These are phyloP conservation scores for Meira nashicola DNA, from an alignment of 1,284 basidiomycete species.

Conservation along the genomic window DNA sequence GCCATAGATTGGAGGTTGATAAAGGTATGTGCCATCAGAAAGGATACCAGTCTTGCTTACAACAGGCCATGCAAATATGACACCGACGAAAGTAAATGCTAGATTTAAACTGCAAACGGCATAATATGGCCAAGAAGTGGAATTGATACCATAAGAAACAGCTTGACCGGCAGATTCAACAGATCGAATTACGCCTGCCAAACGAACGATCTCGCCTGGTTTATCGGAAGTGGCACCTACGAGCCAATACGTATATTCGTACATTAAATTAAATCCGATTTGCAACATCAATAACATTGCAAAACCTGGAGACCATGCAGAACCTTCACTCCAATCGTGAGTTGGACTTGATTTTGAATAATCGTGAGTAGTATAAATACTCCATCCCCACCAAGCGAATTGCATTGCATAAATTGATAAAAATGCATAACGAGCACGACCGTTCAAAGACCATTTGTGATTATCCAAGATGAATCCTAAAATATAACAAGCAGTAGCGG, in stretches of 20 bases:
- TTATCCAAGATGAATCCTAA: constrained; percentile 53
- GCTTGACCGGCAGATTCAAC: constrained; percentile 48
- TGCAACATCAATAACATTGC: constrained; percentile 46
- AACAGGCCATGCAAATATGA: constrained; percentile 41
- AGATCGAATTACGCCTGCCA: constrained; percentile 43
- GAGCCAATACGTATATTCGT: constrained; percentile 46
- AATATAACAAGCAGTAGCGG: constrained; percentile 44
- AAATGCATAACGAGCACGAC: constrained; percentile 34
- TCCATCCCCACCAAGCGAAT: constrained; percentile 49
- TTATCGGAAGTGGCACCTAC: constrained; percentile 30
- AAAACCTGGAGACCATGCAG: constrained; percentile 43
- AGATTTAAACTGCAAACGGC: constrained; percentile 45
- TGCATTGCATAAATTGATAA: constrained; percentile 34
- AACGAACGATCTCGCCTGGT: constrained; percentile 39
- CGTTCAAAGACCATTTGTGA: constrained; percentile 34
- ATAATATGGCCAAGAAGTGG: constrained; percentile 35
- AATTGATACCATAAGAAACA: constrained; percentile 45
- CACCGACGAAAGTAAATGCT: constrained; percentile 39
- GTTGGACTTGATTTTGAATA: constrained; percentile 24
- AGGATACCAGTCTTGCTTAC: constrained; percentile 38
- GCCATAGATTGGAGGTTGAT: constrained; percentile 30
- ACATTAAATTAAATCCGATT: constrained; percentile 34
- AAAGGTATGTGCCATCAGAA: constrained; percentile 29
- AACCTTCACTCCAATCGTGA: constrained; percentile 38
- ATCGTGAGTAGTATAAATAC: constrained; percentile 39